Evolutionary conservation across 371 early-diverging fungal genomes (phyloP).

Genomic region (Umbelopsis sp.): DNA sequence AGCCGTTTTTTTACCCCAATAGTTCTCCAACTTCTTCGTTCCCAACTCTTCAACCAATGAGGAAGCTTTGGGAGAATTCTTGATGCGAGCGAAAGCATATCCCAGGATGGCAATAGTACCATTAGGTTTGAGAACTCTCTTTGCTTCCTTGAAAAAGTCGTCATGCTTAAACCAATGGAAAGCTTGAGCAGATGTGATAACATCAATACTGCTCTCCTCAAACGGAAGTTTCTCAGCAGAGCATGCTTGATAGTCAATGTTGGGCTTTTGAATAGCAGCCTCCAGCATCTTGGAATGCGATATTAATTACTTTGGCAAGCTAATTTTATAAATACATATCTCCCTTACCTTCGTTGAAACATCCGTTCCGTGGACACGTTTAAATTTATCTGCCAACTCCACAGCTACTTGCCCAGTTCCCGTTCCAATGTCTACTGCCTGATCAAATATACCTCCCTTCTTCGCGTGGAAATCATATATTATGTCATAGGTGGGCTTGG

Average conservation of each 20-base stretch:
- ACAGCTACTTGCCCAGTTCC: conserved; percentile 60
- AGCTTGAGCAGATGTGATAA: conserved; percentile 63
- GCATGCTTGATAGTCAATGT: conserved; percentile 54
- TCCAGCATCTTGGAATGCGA: conserved; percentile 39
- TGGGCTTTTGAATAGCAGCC: conserved; percentile 42
- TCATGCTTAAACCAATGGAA: conserved; percentile 72
- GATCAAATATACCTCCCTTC: conserved; percentile 33
- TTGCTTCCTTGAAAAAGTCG: conserved; percentile 60
- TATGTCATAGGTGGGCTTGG: conserved; percentile 29
- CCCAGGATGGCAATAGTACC: conserved; percentile 73
- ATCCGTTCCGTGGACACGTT: conserved; percentile 57
- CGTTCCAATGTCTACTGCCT: conserved; percentile 54
- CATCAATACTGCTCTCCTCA: conserved; percentile 42
- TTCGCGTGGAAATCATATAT: conserved; percentile 44
- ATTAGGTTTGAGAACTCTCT: conserved; percentile 65
- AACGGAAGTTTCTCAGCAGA: conserved; percentile 48
- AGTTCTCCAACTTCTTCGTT: conserved; percentile 31
- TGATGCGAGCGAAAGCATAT: conserved; percentile 54
- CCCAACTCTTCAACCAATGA: conserved; percentile 33
- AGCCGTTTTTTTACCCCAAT: conserved; percentile 41
- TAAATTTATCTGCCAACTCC: conserved; percentile 50
- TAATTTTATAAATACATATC: too few species aligned
- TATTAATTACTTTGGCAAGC: neutral
- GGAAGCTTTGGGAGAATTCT: conserved; percentile 39
- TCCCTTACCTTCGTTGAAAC: conserved; percentile 27